These are phyloP conservation scores for Dothistroma pini DNA, from an alignment of 2,329 filamentous ascomycete species.

Conservation along the genomic window DNA sequence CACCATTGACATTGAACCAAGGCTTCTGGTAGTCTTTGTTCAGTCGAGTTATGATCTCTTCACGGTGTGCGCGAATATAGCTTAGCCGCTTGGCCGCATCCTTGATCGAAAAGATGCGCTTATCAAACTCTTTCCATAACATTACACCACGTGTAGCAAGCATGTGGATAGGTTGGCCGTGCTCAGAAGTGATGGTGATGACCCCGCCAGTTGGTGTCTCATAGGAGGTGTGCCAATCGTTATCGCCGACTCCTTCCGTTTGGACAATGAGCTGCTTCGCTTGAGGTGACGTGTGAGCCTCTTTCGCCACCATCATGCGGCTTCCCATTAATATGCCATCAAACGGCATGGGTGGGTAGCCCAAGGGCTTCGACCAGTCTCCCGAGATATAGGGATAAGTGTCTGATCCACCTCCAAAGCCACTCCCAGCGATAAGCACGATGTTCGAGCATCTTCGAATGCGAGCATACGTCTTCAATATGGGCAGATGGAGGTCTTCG, in stretches of 20 bases:
- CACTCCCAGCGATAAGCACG: constrained; percentile 79
- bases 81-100: constrained; percentile 85
- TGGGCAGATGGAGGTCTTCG: constrained; percentile 86
- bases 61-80: constrained; percentile 76
- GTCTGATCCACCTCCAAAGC: constrained; percentile 79
- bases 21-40: constrained; percentile 94
- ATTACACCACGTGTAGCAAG: constrained; percentile 87
- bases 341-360: constrained; percentile 85
- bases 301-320: constrained; percentile 88
- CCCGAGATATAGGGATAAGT: constrained; percentile 87
- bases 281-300: constrained; percentile 76
- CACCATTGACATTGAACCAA: constrained; percentile 81
- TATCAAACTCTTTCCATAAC: constrained; percentile 97
- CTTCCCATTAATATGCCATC: constrained; percentile 84
- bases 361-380: constrained; percentile 73
- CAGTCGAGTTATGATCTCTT: constrained; percentile 86
- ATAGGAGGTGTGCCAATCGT: constrained; percentile 84
- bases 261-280: constrained; percentile 85
- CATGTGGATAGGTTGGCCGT: constrained; percentile 98
- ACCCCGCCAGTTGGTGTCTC: constrained; percentile 83
- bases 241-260: constrained; percentile 72
- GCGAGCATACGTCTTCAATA: constrained; percentile 80
- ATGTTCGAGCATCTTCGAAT: constrained; percentile 80
- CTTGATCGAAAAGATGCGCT: constrained; percentile 82
- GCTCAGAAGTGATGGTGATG: constrained; percentile 91